These are phyloP conservation scores for Persicaria maculosa DNA, from an alignment of 148 eudicot species.

Conservation along the genomic window DNA sequence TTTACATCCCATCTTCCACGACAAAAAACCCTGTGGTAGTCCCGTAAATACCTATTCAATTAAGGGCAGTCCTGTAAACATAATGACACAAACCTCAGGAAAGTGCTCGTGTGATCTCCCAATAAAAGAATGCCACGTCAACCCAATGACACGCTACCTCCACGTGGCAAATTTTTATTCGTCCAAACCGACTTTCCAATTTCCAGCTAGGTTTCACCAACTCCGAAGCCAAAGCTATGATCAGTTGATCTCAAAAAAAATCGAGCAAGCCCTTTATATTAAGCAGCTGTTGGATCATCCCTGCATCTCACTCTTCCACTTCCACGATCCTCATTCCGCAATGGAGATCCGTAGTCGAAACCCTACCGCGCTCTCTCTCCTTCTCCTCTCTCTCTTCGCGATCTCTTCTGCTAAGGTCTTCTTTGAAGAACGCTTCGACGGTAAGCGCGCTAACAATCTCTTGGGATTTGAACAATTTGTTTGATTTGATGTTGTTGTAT, in stretches of 20 bases:
- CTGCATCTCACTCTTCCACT: background rate
- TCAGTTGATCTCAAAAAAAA: constrained; percentile 1
- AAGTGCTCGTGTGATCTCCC: constrained; percentile 14
- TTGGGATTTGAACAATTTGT: background rate
- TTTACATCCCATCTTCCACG: no score
- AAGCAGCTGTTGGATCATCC: constrained; percentile 8
- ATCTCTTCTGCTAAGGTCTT: constrained; percentile 54
- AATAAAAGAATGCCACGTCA: constrained; percentile 32
- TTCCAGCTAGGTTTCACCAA: constrained; percentile 2
- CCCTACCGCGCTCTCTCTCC: constrained; percentile 47
- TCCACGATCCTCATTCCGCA: background rate
- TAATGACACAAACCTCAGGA: background rate
- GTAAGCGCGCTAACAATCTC: constrained; percentile 23
- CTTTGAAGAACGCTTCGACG: constrained; percentile 87
- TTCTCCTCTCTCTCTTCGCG: constrained; percentile 47
- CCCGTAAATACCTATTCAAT: background rate
- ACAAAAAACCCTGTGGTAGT: background rate
- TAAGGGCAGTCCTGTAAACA: background rate
- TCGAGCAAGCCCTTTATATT: constrained; percentile 1
- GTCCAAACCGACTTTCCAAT: constrained; percentile 25
- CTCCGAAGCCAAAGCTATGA: background rate
- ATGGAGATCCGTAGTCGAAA: constrained; percentile 52
- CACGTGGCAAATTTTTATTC: constrained; percentile 20
- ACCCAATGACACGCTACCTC: constrained; percentile 24
- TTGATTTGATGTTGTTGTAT: background rate